phyloP scores from a whole-genome alignment of 768 basidiomycete genomes.

The Auricularia auricula-judae region DNA sequence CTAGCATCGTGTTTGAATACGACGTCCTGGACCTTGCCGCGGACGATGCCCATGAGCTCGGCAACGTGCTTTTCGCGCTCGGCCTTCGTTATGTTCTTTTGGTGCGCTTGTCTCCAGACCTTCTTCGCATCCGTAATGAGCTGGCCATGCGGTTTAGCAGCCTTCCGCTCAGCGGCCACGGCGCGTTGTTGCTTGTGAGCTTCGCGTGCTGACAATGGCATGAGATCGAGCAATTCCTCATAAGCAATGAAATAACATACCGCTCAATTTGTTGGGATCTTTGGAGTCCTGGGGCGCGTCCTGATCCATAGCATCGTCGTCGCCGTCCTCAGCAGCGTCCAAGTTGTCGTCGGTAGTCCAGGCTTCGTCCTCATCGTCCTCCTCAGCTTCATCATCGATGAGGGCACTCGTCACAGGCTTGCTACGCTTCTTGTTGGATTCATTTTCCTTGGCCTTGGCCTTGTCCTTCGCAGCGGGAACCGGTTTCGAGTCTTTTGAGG shows the following conservation, averaged over 20 bases:
- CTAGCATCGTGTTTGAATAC: constrained; percentile 90
- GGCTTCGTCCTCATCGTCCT: constrained; percentile 26
- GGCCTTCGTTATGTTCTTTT: constrained; percentile 54
- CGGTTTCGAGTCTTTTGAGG: not conserved
- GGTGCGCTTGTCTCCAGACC: constrained; percentile 65
- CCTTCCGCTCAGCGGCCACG: constrained; percentile 57
- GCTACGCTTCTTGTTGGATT: constrained; percentile 32
- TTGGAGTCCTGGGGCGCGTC: constrained; percentile 5
- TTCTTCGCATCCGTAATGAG: constrained; percentile 62
- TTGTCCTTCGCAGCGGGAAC: not conserved
- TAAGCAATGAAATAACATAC: not conserved
- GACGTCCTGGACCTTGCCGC: constrained; percentile 76
- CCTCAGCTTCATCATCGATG: constrained; percentile 26
- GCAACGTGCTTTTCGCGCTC: constrained; percentile 68
- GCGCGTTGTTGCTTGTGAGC: constrained; percentile 61
- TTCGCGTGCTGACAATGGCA: constrained; percentile 43
- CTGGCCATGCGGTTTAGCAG: constrained; percentile 66
- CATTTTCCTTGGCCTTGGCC: not conserved
- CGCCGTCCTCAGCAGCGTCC: constrained; percentile 21
- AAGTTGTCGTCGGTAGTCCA: constrained; percentile 22
- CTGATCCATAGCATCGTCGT: constrained; percentile 23
- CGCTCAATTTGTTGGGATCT: not conserved
- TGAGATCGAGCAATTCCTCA: not conserved
- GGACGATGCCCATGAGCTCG: constrained; percentile 63
- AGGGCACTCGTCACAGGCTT: constrained; percentile 40